Base-by-base conservation (phyloP, 108 stramenopile species). In the Pseudonitzschia delicatissima region DNA sequence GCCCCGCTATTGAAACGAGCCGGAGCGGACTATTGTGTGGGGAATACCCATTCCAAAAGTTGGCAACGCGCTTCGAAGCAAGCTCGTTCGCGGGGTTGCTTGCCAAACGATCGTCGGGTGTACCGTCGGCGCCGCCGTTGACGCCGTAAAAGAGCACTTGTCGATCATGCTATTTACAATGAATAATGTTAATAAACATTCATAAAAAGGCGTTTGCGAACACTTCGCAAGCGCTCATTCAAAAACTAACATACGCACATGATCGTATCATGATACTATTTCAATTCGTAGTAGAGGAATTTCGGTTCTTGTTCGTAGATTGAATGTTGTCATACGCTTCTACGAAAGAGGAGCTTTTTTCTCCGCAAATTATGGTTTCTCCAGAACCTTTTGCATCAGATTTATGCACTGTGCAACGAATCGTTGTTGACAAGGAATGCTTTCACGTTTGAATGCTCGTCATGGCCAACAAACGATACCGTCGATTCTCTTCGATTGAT, bases 21-120 rank as follows among this genome's bases (percentile, higher is more conserved):
- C 33, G 84, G 84, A 27, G 77, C 83, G n/a, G 87, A 87, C n/a
- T 63, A 48, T 83, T 58, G 57, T 85, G 11, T 87, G 84, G 82
- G 80, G 82, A 20, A 87, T 85, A 47, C 87, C 87, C 4, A 84
- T 84, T 27, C 86, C 86, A 9, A 60, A 68, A 17, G 79, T 87
- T 60, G 74, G 80, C 50, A 57, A 33, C 13, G 39, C 63, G 17
- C 72, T 85, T 34, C 59, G 86, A 26, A 82, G 78, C 48, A 57
- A 82, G 6, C 36, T 87, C 12, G 59, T 87, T 25, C n/a, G 33
- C 66, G 29, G 64, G 25, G 25, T 48, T 84, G 42, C 66, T 82
- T 63, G 67, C 67, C 36, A 87, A 87, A 64, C 82, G 84, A 21
- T 48, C 47, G 4, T 18, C 37, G 37, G 11, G 8, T 39, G 37